Evolutionary conservation across 345 rosid species (phyloP).

Genomic region (Eucalyptus camaldulensis): DNA sequence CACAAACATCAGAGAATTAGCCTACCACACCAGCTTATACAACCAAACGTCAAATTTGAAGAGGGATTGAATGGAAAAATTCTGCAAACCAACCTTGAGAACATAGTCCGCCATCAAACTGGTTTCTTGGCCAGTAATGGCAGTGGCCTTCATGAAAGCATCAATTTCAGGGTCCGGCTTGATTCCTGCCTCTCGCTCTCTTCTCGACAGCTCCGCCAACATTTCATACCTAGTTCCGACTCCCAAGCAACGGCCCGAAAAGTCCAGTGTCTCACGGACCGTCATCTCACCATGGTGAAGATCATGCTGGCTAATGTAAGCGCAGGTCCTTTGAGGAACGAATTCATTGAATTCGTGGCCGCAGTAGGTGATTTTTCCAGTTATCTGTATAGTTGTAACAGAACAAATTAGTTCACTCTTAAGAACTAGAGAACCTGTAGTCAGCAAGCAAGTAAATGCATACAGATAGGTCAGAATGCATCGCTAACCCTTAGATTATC

Average conservation of each 20-base stretch:
- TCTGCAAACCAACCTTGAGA: slow-evolving; percentile 16
- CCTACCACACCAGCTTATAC: background rate
- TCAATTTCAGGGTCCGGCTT: slow-evolving; percentile 18
- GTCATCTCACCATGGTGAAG: slow-evolving; percentile 36
- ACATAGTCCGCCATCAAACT: slow-evolving; percentile 1
- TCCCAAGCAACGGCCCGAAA: slow-evolving; percentile 30
- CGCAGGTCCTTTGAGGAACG: slow-evolving; percentile 30
- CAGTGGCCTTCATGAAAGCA: background rate
- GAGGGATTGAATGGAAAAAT: background rate
- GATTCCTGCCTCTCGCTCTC: slow-evolving; percentile 24
- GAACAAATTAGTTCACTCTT: background rate
- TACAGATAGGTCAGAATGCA: background rate
- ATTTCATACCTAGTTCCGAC: slow-evolving; percentile 22
- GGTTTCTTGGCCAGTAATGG: background rate
- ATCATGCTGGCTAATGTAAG: slow-evolving; percentile 29
- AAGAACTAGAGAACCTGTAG: background rate
- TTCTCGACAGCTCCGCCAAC: slow-evolving; percentile 17
- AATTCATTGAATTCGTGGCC: slow-evolving; percentile 32
- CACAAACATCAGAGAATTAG: background rate
- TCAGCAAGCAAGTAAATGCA: background rate
- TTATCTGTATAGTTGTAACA: background rate
- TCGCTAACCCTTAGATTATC: slow-evolving; percentile 9
- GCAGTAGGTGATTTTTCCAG: slow-evolving; percentile 27
- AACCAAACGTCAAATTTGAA: background rate
- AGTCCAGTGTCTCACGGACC: slow-evolving; percentile 32